Percentiles rank a stretch among this genome's conserved stretches.
phyloP scores from a whole-genome alignment of 352 stramenopile species.

The Globisporangium spinosum region DNA sequence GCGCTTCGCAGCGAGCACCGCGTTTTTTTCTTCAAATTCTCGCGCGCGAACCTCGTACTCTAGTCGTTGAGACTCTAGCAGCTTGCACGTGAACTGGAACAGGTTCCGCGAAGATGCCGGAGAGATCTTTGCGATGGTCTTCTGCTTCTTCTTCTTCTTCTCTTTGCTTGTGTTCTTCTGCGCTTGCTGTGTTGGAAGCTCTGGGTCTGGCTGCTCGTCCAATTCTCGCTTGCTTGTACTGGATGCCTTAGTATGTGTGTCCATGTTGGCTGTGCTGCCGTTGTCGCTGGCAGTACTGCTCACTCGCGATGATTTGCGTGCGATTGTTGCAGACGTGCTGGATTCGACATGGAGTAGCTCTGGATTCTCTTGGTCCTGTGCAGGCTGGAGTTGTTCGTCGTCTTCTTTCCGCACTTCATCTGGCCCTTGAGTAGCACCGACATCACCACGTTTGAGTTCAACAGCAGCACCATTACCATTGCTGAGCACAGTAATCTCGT shows the following conservation, averaged over 20 bases:
- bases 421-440: not conserved
- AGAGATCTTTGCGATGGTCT: constrained; percentile 9
- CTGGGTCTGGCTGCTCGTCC: not conserved
- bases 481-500: not conserved
- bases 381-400: not conserved
- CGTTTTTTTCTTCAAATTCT: constrained; percentile 43
- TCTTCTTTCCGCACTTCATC: not conserved
- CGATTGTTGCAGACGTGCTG: not conserved
- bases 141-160: constrained; percentile 1
- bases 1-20: constrained; percentile 25
- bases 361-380: not conserved
- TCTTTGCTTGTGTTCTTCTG: not conserved
- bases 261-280: not conserved
- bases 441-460: not conserved
- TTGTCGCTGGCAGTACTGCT: constrained; percentile 1
- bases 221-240: not conserved
- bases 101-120: constrained; percentile 33
- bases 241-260: not conserved
- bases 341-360: not conserved
- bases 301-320: not conserved
- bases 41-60: constrained; percentile 42
- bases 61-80: constrained; percentile 34
- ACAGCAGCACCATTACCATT: not conserved
- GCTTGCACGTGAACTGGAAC: constrained; percentile 37
- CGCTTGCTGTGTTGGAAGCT: not conserved